A percentile compares a stretch with the other conserved stretches of the same genome.
phyloP scores from a whole-genome alignment of 2,329 filamentous ascomycete genomes.

The Fusarium sp. region DNA sequence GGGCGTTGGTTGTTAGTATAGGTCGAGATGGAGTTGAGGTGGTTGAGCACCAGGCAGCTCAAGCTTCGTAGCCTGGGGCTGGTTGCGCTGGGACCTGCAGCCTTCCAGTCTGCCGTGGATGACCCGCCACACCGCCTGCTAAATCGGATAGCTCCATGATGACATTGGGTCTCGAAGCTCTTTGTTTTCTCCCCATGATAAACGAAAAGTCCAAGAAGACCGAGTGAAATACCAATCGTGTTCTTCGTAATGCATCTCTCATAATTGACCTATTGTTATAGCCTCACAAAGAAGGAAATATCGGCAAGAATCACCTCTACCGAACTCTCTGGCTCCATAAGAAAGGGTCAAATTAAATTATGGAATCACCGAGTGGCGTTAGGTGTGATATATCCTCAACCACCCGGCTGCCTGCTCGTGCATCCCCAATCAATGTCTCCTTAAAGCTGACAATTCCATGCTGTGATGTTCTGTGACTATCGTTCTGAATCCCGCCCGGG shows the following conservation, averaged over 20 bases:
- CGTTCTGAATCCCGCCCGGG: background rate
- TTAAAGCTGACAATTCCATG: background rate
- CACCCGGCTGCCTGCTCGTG: background rate
- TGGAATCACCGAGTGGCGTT: background rate
- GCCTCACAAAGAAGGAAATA: too few relatives aligned
- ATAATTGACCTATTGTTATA: too few relatives aligned
- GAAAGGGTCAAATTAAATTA: background rate
- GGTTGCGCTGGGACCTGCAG: constrained; percentile 27
- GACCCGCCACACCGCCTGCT: constrained; percentile 42
- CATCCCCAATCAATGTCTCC: background rate
- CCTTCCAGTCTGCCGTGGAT: constrained; percentile 32
- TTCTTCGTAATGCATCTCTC: too few relatives aligned
- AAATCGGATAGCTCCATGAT: constrained; percentile 28
- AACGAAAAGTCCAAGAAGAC: background rate
- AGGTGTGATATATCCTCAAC: too few relatives aligned
- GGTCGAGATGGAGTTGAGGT: constrained; percentile 36
- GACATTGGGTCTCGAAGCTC: background rate
- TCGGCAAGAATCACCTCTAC: background rate
- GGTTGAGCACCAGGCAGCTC: constrained; percentile 48
- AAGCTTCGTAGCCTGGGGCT: constrained; percentile 51
- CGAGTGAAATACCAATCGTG: background rate
- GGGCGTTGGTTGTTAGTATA: constrained; percentile 27
- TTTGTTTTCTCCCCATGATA: background rate
- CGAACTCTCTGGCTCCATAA: background rate
- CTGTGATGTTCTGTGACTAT: too few relatives aligned